Evolutionary conservation across 371 early-diverging fungal genomes (phyloP).

Genomic region (Cokeromyces recurvatus): DNA sequence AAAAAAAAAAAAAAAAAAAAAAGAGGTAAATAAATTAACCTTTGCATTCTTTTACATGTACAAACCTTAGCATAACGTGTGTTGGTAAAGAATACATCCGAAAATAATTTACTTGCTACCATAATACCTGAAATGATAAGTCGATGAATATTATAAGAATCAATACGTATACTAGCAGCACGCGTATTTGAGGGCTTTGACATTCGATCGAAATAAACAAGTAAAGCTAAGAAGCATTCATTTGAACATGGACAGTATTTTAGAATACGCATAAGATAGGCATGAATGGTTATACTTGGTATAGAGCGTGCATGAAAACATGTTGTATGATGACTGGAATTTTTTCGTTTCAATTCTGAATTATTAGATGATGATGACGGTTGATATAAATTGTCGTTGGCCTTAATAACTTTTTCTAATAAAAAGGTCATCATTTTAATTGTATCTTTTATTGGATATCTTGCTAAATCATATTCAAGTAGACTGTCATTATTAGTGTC

Average conservation of each 20-base stretch:
- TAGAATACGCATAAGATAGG: conserved; percentile 80
- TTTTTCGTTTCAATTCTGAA: conserved; percentile 23
- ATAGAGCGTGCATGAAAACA: conserved; percentile 86
- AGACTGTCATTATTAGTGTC: background rate
- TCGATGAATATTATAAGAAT: conserved; percentile 87
- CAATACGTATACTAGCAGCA: conserved; percentile 61
- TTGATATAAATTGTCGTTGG: conserved; percentile 42
- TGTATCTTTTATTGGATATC: conserved; percentile 59
- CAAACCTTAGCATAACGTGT: conserved; percentile 85
- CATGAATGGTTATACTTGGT: conserved; percentile 80
- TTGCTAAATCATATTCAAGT: conserved; percentile 45
- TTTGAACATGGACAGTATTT: conserved; percentile 90
- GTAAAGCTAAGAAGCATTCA: conserved; percentile 78
- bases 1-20: no score
- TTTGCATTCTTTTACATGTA: conserved; percentile 15
- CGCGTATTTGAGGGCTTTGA: conserved; percentile 40
- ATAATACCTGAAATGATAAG: conserved; percentile 80
- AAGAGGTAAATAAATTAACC: no score
- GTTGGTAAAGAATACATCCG: conserved; percentile 91
- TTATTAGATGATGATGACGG: conserved; percentile 27
- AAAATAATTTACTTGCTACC: conserved; percentile 80
- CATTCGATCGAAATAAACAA: conserved; percentile 83
- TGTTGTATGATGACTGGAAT: conserved; percentile 23
- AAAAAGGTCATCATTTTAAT: conserved; percentile 60
- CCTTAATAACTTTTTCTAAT: conserved; percentile 51